These are phyloP conservation scores for Coniochaeta sp. DNA, from an alignment of 2,329 filamentous ascomycete species.

Conservation along the genomic window DNA sequence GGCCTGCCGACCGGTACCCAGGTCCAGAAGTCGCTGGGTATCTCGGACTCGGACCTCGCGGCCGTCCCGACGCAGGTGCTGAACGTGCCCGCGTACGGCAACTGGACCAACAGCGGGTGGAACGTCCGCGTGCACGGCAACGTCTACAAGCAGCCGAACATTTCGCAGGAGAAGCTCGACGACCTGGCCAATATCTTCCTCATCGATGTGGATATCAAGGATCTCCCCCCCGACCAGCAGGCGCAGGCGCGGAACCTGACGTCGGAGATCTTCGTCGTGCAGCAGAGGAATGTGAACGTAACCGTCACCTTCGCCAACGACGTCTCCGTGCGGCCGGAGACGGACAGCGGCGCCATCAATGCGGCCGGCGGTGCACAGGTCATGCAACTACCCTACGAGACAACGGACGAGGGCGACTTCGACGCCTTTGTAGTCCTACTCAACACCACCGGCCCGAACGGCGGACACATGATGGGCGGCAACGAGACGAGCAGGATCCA, in stretches of 20 bases:
- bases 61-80: constrained; percentile 63
- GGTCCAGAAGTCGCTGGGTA: constrained; percentile 54
- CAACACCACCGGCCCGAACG: constrained; percentile 44
- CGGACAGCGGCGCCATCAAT: constrained; percentile 43
- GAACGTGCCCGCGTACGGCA: constrained; percentile 67
- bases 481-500: constrained; percentile 61
- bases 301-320: constrained; percentile 49
- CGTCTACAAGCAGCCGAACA: constrained; percentile 70
- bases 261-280: constrained; percentile 64
- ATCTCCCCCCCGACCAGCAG: constrained; percentile 52
- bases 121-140: constrained; percentile 71
- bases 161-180: constrained; percentile 57
- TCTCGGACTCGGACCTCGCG: constrained; percentile 50
- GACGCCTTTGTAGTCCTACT: constrained; percentile 61
- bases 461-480: constrained; percentile 48
- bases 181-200: constrained; percentile 65
- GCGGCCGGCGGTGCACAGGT: constrained; percentile 55
- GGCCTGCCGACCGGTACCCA: constrained; percentile 55
- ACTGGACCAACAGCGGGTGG: constrained; percentile 74
- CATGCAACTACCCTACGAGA: constrained; percentile 57
- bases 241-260: constrained; percentile 68
- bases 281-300: constrained; percentile 59
- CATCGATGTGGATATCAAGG: constrained; percentile 53
- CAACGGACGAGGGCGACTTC: constrained; percentile 64
- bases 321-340: constrained; percentile 41